Evolutionary conservation across 2,329 filamentous ascomycete genomes (phyloP), one percentile per base, ranked within the genome.

Genomic region (Ascochyta pisi): DNA sequence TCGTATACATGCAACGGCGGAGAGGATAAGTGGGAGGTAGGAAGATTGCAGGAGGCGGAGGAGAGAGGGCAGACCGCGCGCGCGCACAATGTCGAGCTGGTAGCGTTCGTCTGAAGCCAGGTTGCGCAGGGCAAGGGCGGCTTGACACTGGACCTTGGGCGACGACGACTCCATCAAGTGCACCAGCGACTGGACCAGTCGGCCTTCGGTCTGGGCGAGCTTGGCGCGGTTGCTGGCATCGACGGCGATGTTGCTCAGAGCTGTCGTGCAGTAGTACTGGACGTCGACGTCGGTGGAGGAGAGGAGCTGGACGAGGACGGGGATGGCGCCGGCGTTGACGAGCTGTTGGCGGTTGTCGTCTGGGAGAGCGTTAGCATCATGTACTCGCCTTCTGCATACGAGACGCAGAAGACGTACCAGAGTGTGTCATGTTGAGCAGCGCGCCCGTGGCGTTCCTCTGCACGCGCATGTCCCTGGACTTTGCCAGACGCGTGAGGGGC

Each of bases 231-330:
- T 98, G 70, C 87, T 89, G 41, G 89, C 84, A 73, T 99, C 95
- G 50, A 99, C 95, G 6, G 95, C 95, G 67, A 99, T 99, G 76
- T 99, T 99, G 83, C 94, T 98, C 55, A 99, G 85, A 12, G 95
- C 95, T 4, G 95, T 99, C 16, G 95, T 99, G 81, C 95, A 99
- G 79, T 99, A 99, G 79, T 99, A 99, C 79, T 99, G 95, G 29
- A 99, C 95, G 73, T 99, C 95, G 64, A 97, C 93, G 71, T 99
- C 95, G 55, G 89, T 82, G 24, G 95, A 98, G 8, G 91, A 92
- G 41, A 99, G 87, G 23, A 99, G 87, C 73, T 97, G 92, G 37
- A 99, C 95, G 24, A 99, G 87, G 8, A 99, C 94, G 5, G 95
- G 95, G 63, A 99, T 97, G n/a, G 95, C 95, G 61, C 94, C 94